Conservation (phyloP, 169 alveolate species). For the Sarcocystis neurona region DNA sequence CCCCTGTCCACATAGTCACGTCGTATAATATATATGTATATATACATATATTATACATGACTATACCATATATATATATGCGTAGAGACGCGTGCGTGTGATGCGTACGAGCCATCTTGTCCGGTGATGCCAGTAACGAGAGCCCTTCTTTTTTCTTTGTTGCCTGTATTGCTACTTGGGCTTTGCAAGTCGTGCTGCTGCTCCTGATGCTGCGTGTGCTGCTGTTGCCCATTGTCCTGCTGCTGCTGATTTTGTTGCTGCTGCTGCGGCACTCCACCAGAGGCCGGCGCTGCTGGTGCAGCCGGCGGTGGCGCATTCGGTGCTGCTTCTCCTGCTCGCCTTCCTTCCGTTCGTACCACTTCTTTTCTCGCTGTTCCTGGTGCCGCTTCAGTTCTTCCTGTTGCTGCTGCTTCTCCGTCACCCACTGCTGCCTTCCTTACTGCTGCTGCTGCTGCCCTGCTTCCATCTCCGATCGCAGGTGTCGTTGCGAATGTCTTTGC, state of each 20-base stretch:
- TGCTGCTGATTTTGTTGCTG: not conserved
- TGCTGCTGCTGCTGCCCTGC: no score
- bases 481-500: no score
- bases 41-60: not conserved
- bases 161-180: not conserved
- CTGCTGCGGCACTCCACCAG: not conserved
- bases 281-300: not conserved
- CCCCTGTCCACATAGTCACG: no score
- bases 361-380: not conserved
- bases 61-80: no score
- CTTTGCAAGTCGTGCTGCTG: not conserved
- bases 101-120: conserved; percentile 81
- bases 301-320: no score
- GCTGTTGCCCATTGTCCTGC: not conserved
- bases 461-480: no score
- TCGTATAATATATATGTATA: not conserved
- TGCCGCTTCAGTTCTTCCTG: not conserved
- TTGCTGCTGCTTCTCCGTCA: not conserved
- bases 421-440: no score
- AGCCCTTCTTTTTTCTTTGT: conserved; percentile 55
- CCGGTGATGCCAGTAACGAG: conserved; percentile 86
- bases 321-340: no score
- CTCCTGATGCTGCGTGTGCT: not conserved
- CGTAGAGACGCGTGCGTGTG: not conserved
- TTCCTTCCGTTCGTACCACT: not conserved